Base-by-base conservation (phyloP, 768 basidiomycete genomes). In the Mycena capillaripes region DNA sequence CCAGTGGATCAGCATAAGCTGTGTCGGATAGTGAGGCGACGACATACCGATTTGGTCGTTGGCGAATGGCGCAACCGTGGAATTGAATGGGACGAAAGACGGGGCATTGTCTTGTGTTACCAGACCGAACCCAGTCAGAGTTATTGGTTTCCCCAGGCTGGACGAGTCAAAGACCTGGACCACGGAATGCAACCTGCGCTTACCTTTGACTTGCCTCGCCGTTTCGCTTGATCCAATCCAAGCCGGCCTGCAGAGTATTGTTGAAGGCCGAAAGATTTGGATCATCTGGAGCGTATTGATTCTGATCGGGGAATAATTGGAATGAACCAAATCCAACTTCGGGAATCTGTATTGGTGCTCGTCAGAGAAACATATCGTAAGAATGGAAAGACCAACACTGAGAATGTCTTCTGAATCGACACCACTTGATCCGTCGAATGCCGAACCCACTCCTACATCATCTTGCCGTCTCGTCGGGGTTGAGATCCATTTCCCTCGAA, bases 271-370 rank as follows among this genome's bases (percentile, higher is more conserved):
- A 80, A 60, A 89, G 78, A 70, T 82, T 84, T 19, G 89, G 86
- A 77, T 91, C 89, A 30, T 79, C 75, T 27, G 84, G 68, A 34
- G 81, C 87, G 74, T 92, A 92, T 42, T 80, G 77, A 70, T 89
- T 85, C 78, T 93, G 92, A 76, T 93, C 91, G 23, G 92, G 92
- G 86, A 93, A 92, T 29, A 92, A 73, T 68, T 89, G 90, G 85
- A 91, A 91, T 21, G 89, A 84, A 36, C 85, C 81, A 74, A 91
- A 92, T 8, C 86, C 87, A 70, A 93, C 88, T 14, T 86, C 46
- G 0, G 89, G 89, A 67, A 90, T 90, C 71, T 80, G 23, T 25
- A 25, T 34, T 34, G 9, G 36, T 8, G 12, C 21, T 38, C 10
- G 52, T 52, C 19, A 56, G 12, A 5, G 2, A 55, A 34, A 42